Evolutionary conservation across 257 asterid species (phyloP).

Genomic region (Solanum etuberosum): DNA sequence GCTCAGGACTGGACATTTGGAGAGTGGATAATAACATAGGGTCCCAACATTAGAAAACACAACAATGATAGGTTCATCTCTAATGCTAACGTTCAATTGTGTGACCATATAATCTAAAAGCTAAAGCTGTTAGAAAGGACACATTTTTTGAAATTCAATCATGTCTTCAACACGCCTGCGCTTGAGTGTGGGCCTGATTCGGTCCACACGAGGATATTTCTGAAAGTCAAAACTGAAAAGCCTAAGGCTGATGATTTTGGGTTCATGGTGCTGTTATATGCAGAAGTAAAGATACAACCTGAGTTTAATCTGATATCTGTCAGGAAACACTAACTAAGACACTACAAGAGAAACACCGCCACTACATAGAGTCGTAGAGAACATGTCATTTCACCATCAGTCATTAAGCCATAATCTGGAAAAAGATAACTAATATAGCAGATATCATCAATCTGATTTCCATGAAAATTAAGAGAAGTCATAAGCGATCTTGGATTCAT

Average conservation of each 20-base stretch:
- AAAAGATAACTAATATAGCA: neutral
- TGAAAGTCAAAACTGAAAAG: neutral
- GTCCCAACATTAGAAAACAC: neutral
- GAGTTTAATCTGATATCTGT: neutral
- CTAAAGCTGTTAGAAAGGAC: neutral
- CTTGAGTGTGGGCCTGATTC: neutral
- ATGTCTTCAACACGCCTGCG: neutral
- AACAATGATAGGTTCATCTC: neutral
- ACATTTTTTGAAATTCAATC: neutral
- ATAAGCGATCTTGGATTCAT: neutral
- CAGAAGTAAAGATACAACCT: neutral
- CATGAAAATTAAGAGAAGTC: neutral
- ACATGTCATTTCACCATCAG: neutral
- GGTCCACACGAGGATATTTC: neutral
- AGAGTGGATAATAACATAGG: neutral
- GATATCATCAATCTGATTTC: neutral
- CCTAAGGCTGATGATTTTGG: neutral
- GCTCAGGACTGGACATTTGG: neutral
- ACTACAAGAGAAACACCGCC: neutral
- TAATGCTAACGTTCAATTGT: neutral
- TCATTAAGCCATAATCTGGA: neutral
- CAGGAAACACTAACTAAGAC: neutral
- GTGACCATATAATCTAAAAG: neutral
- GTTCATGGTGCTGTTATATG: neutral
- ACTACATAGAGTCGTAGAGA: neutral